A percentile compares a stretch with the other conserved stretches of the same genome.
Evolutionary conservation across 495 filamentous ascomycete genomes (phyloP).

Genomic region (Antarctomyces pellizariae): DNA sequence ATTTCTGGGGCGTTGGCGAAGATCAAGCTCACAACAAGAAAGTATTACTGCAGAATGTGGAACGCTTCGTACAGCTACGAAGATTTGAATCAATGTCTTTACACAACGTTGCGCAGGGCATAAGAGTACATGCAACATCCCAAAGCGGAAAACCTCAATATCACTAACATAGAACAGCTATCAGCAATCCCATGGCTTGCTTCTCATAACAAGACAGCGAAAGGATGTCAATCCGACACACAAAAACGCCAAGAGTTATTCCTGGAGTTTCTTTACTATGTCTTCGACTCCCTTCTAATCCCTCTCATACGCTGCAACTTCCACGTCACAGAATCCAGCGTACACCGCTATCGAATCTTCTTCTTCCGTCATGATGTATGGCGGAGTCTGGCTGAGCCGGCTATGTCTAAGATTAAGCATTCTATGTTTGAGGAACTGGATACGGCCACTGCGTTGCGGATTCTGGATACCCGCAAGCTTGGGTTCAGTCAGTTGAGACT

Average conservation of each 20-base stretch:
- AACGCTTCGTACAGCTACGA: constrained; percentile 53
- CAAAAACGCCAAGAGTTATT: constrained; percentile 60
- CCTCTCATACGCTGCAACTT: constrained; percentile 75
- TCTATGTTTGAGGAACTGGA: constrained; percentile 66
- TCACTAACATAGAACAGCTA: constrained; percentile 22
- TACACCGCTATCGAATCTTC: constrained; percentile 60
- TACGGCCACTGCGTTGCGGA: constrained; percentile 25
- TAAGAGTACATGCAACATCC: constrained; percentile 34
- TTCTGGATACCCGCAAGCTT: constrained; percentile 36
- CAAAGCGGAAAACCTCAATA: not conserved
- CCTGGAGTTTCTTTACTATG: constrained; percentile 68
- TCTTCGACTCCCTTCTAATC: constrained; percentile 79
- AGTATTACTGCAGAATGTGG: constrained; percentile 37
- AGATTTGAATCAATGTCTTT: constrained; percentile 63
- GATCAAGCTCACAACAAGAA: constrained; percentile 31
- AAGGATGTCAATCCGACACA: constrained; percentile 47
- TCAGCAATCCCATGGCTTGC: constrained; percentile 48
- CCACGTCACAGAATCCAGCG: constrained; percentile 78
- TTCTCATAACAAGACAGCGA: constrained; percentile 19
- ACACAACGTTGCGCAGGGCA: constrained; percentile 48
- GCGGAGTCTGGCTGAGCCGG: constrained; percentile 50
- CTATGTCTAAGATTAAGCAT: constrained; percentile 40
- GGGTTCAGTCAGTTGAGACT: constrained; percentile 64
- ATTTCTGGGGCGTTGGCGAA: constrained; percentile 44
- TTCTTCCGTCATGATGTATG: constrained; percentile 92